A percentile compares a stretch with the other conserved stretches of the same genome.
Evolutionary conservation across 495 filamentous ascomycete species (phyloP).

Genomic region (Aspergillus ellipticus): DNA sequence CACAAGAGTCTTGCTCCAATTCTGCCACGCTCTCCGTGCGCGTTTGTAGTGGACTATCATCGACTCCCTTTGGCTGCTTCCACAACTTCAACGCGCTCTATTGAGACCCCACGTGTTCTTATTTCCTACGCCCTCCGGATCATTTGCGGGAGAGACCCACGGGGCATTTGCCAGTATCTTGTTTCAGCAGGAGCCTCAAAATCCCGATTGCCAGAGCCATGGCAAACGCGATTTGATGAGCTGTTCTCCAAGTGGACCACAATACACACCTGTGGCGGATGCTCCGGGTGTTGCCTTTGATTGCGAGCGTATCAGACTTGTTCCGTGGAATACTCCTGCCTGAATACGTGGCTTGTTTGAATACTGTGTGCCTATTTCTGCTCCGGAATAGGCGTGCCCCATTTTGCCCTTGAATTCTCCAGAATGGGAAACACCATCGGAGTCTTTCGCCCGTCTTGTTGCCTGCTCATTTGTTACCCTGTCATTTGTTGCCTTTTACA

Average conservation of each 20-base stretch:
- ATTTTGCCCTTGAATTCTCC: background rate
- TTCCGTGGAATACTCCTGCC: background rate
- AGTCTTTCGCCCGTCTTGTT: too few species aligned
- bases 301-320: background rate
- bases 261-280: background rate
- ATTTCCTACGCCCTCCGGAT: background rate
- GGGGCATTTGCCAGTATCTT: background rate
- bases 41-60: background rate
- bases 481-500: background rate
- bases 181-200: background rate
- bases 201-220: background rate
- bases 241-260: background rate
- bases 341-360: background rate
- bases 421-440: background rate
- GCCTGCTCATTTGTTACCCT: background rate
- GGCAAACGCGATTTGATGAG: background rate
- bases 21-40: background rate
- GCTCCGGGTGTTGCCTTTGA: background rate
- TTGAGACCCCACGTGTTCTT: background rate
- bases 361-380: background rate
- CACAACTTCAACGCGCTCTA: background rate
- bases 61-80: background rate
- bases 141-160: background rate
- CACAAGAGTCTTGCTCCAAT: background rate
- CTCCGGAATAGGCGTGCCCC: background rate